Conservation (phyloP, 2,329 filamentous ascomycete species). For the Ceratocystis smalleyi region DNA sequence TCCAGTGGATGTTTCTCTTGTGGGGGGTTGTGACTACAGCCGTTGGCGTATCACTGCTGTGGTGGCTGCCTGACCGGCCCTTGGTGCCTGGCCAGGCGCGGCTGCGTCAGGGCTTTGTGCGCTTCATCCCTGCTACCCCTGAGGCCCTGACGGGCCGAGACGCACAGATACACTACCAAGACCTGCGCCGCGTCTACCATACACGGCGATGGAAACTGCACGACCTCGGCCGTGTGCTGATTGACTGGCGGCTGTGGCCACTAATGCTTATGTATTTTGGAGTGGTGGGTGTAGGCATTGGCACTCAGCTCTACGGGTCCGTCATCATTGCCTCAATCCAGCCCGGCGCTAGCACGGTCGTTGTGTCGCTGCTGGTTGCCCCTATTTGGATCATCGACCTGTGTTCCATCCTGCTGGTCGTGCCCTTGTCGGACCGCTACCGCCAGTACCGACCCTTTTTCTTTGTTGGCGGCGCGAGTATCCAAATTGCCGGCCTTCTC, state of each 20-base stretch:
- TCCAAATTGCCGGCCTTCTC: slow-evolving; percentile 72
- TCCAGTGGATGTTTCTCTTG: slow-evolving; percentile 84
- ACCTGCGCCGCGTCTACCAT: slow-evolving; percentile 68
- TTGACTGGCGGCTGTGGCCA: slow-evolving; percentile 82
- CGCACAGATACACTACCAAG: slow-evolving; percentile 66
- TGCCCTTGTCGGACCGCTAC: slow-evolving; percentile 75
- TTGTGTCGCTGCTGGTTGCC: slow-evolving; percentile 69
- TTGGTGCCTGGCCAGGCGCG: slow-evolving; percentile 52
- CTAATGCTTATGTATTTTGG: slow-evolving; percentile 86
- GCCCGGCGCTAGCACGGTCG: slow-evolving; percentile 52
- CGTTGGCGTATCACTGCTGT: slow-evolving; percentile 58
- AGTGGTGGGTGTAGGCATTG: slow-evolving; percentile 82
- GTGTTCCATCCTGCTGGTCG: slow-evolving; percentile 70
- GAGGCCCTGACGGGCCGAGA: slow-evolving; percentile 65
- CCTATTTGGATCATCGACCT: slow-evolving; percentile 93
- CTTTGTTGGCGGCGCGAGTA: slow-evolving; percentile 58
- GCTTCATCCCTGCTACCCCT: slow-evolving; percentile 50
- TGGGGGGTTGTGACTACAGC: slow-evolving; percentile 63
- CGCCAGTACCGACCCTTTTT: slow-evolving; percentile 64
- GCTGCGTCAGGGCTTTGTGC: slow-evolving; percentile 35
- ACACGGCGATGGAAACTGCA: slow-evolving; percentile 53
- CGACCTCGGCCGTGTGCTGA: slow-evolving; percentile 54
- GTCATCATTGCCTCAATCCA: slow-evolving; percentile 74
- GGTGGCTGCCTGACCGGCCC: slow-evolving; percentile 83
- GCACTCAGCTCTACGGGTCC: slow-evolving; percentile 73